Conservation (phyloP, 2,329 filamentous ascomycete species). For the Zasmidium cellare region DNA sequence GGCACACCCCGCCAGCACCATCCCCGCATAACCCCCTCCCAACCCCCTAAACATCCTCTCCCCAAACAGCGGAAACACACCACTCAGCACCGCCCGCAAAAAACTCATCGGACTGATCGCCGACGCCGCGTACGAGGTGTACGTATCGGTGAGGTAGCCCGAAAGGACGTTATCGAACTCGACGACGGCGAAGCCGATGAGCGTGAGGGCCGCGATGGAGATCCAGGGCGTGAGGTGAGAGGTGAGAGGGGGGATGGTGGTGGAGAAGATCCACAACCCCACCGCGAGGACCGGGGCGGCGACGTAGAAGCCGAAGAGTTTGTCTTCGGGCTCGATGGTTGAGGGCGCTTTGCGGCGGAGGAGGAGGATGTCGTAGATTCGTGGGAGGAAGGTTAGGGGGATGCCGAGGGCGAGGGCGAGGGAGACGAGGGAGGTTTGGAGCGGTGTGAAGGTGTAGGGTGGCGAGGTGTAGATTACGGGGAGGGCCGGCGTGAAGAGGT, state of each 20-base stretch:
- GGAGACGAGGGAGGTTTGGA: constrained; percentile 54
- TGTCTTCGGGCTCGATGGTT: constrained; percentile 46
- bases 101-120: constrained; percentile 46
- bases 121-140: constrained; percentile 46
- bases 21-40: constrained; percentile 41
- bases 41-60: constrained; percentile 41
- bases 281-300: constrained; percentile 46
- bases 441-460: constrained; percentile 32
- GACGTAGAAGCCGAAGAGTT: constrained; percentile 49
- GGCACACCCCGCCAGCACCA: constrained; percentile 43
- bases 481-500: constrained; percentile 48
- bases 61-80: constrained; percentile 43
- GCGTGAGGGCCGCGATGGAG: constrained; percentile 34
- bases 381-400: constrained; percentile 44
- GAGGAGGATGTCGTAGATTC: constrained; percentile 44
- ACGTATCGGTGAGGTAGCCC: constrained; percentile 49
- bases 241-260: constrained; percentile 47
- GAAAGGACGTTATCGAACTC: constrained; percentile 46
- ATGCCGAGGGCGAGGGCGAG: constrained; percentile 62
- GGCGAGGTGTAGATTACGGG: constrained; percentile 39
- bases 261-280: constrained; percentile 49
- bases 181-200: constrained; percentile 51
- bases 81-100: constrained; percentile 42
- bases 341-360: constrained; percentile 23
- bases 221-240: constrained; percentile 29